Evolutionary conservation across 441 rosid species (phyloP).

Genomic region (Arabidopsis hybrid): DNA sequence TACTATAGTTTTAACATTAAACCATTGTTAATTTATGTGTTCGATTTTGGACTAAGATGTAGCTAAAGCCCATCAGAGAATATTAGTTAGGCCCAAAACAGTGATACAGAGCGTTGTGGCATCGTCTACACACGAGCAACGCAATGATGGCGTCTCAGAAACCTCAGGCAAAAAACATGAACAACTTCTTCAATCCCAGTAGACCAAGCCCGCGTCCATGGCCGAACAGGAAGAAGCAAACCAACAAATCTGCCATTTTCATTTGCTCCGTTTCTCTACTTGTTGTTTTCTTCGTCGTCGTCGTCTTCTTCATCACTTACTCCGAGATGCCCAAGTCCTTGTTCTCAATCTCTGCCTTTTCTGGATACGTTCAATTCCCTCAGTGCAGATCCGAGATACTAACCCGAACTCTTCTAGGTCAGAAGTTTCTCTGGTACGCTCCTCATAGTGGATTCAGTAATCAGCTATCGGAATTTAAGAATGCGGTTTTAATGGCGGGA

Average conservation of each 20-base stretch:
- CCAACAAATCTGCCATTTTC: constrained; percentile 48
- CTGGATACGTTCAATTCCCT: constrained; percentile 47
- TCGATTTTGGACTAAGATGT: neutral
- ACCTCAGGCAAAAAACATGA: constrained; percentile 21
- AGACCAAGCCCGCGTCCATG: constrained; percentile 44
- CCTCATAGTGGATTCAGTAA: constrained; percentile 98
- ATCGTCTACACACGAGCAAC: neutral
- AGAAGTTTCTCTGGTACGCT: constrained; percentile 71
- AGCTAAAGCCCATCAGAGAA: neutral
- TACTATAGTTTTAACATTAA: no score
- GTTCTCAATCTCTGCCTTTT: constrained; percentile 47
- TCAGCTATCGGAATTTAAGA: constrained; percentile 88
- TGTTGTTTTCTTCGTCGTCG: constrained; percentile 40
- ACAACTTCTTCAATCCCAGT: constrained; percentile 21
- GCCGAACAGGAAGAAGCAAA: constrained; percentile 54
- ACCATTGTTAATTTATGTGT: no score
- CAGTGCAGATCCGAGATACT: constrained; percentile 53
- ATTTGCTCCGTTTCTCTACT: constrained; percentile 42
- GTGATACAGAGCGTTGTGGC: constrained; percentile 10
- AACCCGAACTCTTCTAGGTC: constrained; percentile 34
- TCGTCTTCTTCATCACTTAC: constrained; percentile 55
- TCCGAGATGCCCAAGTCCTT: constrained; percentile 49
- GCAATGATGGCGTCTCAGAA: neutral
- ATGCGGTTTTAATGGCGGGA: constrained; percentile 70
- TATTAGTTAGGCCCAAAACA: neutral